phyloP scores from a whole-genome alignment of 2,329 filamentous ascomycete species.

The Stylonectria norvegica region DNA sequence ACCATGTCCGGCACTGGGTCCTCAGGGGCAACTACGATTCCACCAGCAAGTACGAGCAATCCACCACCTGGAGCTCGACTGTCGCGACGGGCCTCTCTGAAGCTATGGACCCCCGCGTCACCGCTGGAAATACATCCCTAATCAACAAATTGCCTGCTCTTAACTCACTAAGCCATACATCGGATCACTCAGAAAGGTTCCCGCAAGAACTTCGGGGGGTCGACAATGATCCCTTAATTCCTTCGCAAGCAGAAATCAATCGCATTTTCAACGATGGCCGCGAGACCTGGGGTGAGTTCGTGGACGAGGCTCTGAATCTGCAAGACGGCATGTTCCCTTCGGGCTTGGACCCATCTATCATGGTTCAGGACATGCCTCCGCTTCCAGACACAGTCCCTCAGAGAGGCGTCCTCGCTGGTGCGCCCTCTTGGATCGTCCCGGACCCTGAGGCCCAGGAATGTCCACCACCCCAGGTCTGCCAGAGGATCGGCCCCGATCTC shows the following conservation, averaged over 20 bases:
- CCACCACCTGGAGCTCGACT: slow-evolving; percentile 23
- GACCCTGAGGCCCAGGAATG: slow-evolving; percentile 17
- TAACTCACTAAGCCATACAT: slow-evolving; percentile 2
- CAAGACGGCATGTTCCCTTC: slow-evolving; percentile 20
- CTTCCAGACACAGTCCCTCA: slow-evolving; percentile 20
- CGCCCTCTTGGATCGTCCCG: slow-evolving; percentile 24
- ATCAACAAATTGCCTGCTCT: too few species aligned
- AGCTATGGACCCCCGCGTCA: slow-evolving; percentile 15
- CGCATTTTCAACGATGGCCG: slow-evolving; percentile 20
- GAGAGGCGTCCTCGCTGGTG: slow-evolving; percentile 22
- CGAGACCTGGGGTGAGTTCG: slow-evolving; percentile 22
- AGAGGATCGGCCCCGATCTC: slow-evolving; percentile 9
- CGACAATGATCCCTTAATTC: slow-evolving; percentile 22
- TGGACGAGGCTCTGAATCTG: slow-evolving; percentile 15
- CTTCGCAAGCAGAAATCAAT: slow-evolving; percentile 17
- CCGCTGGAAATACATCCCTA: slow-evolving; percentile 19
- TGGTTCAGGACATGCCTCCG: slow-evolving; percentile 26
- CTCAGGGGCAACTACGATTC: slow-evolving; percentile 21
- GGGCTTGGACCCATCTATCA: slow-evolving; percentile 21
- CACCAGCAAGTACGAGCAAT: slow-evolving; percentile 19
- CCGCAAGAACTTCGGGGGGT: slow-evolving; percentile 14
- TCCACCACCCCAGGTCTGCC: slow-evolving; percentile 1
- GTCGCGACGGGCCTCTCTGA: slow-evolving; percentile 25
- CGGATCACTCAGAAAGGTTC: slow-evolving; percentile 9
- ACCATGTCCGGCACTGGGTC: slow-evolving; percentile 29